phyloP scores from a whole-genome alignment of 208 protist genomes.

The Herpetomonas samuelpessoai region DNA sequence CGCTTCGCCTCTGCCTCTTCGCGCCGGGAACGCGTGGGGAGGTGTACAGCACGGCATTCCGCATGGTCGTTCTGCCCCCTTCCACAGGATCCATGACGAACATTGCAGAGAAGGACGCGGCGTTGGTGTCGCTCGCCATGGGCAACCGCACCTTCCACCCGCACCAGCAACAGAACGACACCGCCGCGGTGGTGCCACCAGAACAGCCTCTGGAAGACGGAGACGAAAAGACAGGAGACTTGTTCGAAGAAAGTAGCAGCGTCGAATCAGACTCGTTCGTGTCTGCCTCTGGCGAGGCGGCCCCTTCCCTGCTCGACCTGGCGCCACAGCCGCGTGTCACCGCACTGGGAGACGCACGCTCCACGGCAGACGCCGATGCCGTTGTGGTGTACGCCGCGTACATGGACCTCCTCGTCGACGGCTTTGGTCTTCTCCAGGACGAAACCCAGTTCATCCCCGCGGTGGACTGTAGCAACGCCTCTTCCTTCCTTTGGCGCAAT shows the following conservation, averaged over 20 bases:
- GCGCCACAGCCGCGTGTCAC: too few relatives aligned
- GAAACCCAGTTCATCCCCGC: conserved; percentile 60
- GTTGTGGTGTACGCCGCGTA: conserved; percentile 51
- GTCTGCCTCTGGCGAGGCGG: neutral
- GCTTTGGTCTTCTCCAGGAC: conserved; percentile 48
- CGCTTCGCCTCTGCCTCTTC: conserved; percentile 63
- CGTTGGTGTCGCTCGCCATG: conserved; percentile 10
- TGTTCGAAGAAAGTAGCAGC: too few relatives aligned
- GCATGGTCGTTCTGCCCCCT: conserved; percentile 50
- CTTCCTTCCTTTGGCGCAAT: conserved; percentile 60
- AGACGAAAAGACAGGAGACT: too few relatives aligned
- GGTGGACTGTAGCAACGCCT: conserved; percentile 57
- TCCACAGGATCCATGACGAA: conserved; percentile 40
- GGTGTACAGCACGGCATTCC: conserved; percentile 49
- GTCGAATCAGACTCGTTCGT: neutral
- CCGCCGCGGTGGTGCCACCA: neutral
- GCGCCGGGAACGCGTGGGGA: conserved; percentile 43
- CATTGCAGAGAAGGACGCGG: conserved; percentile 19
- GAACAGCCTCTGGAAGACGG: neutral
- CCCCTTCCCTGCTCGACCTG: neutral
- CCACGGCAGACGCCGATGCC: conserved; percentile 5
- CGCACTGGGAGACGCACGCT: neutral
- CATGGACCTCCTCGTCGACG: conserved; percentile 68
- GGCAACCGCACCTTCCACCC: conserved; percentile 3
- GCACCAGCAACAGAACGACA: neutral